These are phyloP conservation scores for Didymella arachidicola DNA, from an alignment of 2,329 filamentous ascomycete genomes.

Conservation along the genomic window DNA sequence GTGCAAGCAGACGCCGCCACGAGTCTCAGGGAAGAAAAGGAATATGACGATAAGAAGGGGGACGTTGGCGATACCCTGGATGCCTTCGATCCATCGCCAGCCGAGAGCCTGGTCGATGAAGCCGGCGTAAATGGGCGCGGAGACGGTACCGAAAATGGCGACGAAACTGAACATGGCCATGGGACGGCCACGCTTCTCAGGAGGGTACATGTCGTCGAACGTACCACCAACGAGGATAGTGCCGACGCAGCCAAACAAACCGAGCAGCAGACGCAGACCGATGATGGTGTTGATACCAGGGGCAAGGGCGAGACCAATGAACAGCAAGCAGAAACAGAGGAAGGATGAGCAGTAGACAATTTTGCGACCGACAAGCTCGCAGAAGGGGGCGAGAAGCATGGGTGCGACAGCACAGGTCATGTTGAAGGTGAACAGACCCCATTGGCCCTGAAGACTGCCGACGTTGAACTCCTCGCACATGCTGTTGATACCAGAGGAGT, in stretches of 20 bases:
- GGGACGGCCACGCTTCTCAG: slow-evolving; percentile 36
- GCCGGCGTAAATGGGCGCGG: slow-evolving; percentile 62
- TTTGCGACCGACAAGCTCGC: slow-evolving; percentile 38
- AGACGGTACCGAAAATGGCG: slow-evolving; percentile 56
- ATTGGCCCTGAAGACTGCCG: slow-evolving; percentile 32
- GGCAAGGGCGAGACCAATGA: slow-evolving; percentile 38
- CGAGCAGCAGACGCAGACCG: slow-evolving; percentile 37
- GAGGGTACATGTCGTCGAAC: slow-evolving; percentile 42
- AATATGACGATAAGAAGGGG: slow-evolving; percentile 53
- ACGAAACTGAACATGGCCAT: slow-evolving; percentile 43
- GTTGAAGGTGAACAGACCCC: slow-evolving; percentile 40
- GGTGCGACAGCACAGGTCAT: slow-evolving; percentile 38
- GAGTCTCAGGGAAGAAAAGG: slow-evolving; percentile 51
- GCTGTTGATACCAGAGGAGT: slow-evolving; percentile 38
- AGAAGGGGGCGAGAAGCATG: slow-evolving; percentile 39
- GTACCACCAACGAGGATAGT: slow-evolving; percentile 40
- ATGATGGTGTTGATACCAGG: slow-evolving; percentile 37
- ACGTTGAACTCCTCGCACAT: slow-evolving; percentile 41
- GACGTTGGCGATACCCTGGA: slow-evolving; percentile 61
- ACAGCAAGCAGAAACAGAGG: slow-evolving; percentile 38
- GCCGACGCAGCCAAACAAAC: slow-evolving; percentile 40
- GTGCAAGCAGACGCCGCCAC: slow-evolving; percentile 57
- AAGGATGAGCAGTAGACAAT: slow-evolving; percentile 37
- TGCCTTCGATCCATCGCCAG: slow-evolving; percentile 63
- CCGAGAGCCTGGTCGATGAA: slow-evolving; percentile 62